Evolutionary conservation across 1,284 basidiomycete species (phyloP).

Genomic region (Moesziomyces sp.): DNA sequence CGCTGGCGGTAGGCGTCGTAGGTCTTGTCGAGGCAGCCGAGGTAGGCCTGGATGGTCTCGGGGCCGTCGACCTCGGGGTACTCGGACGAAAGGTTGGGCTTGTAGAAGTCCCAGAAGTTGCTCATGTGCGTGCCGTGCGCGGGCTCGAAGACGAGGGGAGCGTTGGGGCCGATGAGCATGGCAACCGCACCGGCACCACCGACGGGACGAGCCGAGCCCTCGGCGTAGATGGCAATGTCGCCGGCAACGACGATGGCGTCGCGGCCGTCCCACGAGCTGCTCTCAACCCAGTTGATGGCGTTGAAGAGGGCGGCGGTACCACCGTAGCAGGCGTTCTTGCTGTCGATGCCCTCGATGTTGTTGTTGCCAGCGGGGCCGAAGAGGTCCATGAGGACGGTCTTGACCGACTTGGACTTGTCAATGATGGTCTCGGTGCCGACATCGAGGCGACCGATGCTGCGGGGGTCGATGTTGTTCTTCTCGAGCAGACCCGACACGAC

Average conservation of each 20-base stretch:
- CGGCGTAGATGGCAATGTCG: conserved; percentile 98
- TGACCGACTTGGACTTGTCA: conserved; percentile 99
- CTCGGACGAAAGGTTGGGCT: conserved; percentile 71
- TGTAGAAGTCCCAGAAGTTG: conserved; percentile 79
- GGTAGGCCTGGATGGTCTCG: conserved; percentile 93
- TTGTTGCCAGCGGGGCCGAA: conserved; percentile 91
- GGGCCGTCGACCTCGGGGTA: conserved; percentile 98
- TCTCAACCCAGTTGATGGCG: conserved; percentile 91
- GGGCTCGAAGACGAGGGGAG: conserved; percentile 92
- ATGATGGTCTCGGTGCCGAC: conserved; percentile 99
- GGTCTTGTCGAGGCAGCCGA: conserved; percentile 89
- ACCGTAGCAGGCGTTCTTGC: conserved; percentile 99
- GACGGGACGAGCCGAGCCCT: conserved; percentile 92
- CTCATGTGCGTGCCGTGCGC: conserved; percentile 97
- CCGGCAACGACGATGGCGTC: conserved; percentile 97
- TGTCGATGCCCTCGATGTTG: conserved; percentile 98
- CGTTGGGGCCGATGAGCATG: conserved; percentile 94
- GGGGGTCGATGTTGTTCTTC: conserved; percentile 96
- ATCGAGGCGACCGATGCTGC: conserved; percentile 94
- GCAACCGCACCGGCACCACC: conserved; percentile 97
- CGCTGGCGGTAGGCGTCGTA: conserved; percentile 90
- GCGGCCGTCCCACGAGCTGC: conserved; percentile 95
- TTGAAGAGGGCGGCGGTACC: conserved; percentile 98
- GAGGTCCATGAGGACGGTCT: conserved; percentile 98
- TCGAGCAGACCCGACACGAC: conserved; percentile 79